A percentile compares a stretch with the other conserved stretches of the same genome.
phyloP scores from a whole-genome alignment of 257 asterid species.

The Salvia hispanica region DNA sequence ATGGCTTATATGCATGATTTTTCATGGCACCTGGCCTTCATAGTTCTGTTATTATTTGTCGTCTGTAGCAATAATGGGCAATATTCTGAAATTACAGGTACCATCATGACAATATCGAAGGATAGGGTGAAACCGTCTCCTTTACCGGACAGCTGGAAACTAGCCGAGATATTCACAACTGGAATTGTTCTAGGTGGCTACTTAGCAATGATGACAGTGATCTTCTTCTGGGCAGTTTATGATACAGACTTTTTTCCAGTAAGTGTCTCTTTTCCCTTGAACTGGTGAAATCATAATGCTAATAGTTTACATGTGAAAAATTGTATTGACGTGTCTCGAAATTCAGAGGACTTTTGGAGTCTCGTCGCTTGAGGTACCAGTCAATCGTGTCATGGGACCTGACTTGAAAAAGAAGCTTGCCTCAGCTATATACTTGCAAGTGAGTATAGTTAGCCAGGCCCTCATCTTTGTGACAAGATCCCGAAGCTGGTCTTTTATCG shows the following conservation, averaged over 20 bases:
- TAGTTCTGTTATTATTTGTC: neutral
- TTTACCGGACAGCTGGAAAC: slow-evolving; percentile 69
- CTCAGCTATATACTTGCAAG: slow-evolving; percentile 58
- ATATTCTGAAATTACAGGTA: slow-evolving; percentile 38
- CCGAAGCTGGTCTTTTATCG: slow-evolving; percentile 53
- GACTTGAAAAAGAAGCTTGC: slow-evolving; percentile 50
- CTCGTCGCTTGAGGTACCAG: slow-evolving; percentile 34
- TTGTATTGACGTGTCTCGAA: neutral
- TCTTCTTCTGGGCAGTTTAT: slow-evolving; percentile 66
- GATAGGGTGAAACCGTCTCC: slow-evolving; percentile 78
- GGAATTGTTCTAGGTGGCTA: slow-evolving; percentile 63
- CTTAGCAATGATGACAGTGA: slow-evolving; percentile 70
- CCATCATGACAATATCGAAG: slow-evolving; percentile 69
- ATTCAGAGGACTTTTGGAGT: slow-evolving; percentile 45
- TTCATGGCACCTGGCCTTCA: neutral
- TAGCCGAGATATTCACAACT: slow-evolving; percentile 60
- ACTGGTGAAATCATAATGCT: neutral
- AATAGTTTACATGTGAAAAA: neutral
- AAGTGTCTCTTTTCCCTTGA: slow-evolving; percentile 23
- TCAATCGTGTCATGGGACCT: neutral
- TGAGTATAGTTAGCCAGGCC: slow-evolving; percentile 57
- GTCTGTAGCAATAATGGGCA: slow-evolving; percentile 1
- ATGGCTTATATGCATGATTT: slow-evolving; percentile 5
- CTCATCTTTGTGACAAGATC: slow-evolving; percentile 61
- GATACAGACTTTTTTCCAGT: slow-evolving; percentile 64